Evolutionary conservation across 352 stramenopile species (phyloP).

Genomic region (Aphanomyces invadans): DNA sequence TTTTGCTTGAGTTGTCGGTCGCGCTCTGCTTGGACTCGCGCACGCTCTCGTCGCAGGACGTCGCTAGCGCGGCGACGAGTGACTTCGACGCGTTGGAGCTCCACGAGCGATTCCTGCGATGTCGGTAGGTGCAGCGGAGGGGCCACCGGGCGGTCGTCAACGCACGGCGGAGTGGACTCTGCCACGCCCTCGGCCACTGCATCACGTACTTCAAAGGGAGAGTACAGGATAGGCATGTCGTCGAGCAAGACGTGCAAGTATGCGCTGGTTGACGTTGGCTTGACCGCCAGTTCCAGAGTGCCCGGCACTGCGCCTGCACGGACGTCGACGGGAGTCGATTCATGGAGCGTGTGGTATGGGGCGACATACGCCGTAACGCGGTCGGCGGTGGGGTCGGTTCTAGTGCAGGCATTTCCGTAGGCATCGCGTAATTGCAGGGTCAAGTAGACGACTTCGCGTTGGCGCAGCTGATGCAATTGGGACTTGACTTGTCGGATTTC

Average conservation of each 20-base stretch:
- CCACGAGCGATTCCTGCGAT: not conserved
- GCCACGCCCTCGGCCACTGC: not conserved
- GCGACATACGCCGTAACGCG: not conserved
- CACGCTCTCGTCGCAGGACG: not conserved
- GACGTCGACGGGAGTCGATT: not conserved
- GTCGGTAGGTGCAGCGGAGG: too few relatives aligned
- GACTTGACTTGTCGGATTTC: not conserved
- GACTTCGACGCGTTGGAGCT: not conserved
- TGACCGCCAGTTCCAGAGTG: not conserved
- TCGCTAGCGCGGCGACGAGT: conserved; percentile 1
- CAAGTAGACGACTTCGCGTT: not conserved
- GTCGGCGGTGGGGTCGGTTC: not conserved
- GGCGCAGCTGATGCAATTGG: not conserved
- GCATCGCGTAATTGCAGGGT: not conserved
- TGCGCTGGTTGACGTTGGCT: not conserved
- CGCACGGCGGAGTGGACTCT: not conserved
- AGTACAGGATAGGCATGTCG: conserved; percentile 9
- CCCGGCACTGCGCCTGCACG: not conserved
- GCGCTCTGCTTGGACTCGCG: not conserved
- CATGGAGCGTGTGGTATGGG: not conserved
- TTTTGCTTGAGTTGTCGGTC: not conserved
- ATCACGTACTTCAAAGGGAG: not conserved
- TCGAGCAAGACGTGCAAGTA: conserved; percentile 10
- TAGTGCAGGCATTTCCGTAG: not conserved
- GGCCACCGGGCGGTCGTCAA: too few relatives aligned